Conservation (phyloP, 108 stramenopile species). For the Cyclotella kingstonii region DNA sequence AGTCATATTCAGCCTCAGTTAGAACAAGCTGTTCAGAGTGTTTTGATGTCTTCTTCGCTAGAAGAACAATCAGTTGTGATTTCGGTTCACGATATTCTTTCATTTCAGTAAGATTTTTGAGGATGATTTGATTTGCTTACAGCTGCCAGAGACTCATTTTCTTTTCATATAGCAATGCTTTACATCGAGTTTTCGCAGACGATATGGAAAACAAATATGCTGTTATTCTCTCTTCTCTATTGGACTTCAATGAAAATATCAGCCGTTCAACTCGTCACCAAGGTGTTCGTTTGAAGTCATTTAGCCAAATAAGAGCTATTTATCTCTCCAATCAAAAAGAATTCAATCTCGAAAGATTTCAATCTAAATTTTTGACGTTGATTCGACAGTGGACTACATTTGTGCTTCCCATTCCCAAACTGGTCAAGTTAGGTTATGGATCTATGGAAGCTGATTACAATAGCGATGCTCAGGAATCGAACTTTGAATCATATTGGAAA, state of each 20-base stretch:
- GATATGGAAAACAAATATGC: constrained; percentile 18
- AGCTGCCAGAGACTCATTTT: too few species aligned
- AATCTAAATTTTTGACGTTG: constrained; percentile 18
- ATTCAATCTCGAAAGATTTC: constrained; percentile 37
- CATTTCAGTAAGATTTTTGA: constrained; percentile 25
- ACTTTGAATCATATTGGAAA: constrained; percentile 1
- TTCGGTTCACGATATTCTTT: constrained; percentile 28
- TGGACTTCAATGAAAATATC: constrained; percentile 7
- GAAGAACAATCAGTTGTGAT: constrained; percentile 21
- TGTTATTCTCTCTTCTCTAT: constrained; percentile 21
- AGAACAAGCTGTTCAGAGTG: constrained; percentile 16
- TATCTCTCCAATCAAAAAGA: background rate
- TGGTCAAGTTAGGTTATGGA: constrained; percentile 35
- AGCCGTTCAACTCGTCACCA: constrained; percentile 2
- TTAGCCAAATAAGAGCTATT: constrained; percentile 18
- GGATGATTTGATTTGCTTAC: too few species aligned
- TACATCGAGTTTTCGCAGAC: constrained; percentile 18
- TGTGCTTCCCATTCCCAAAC: constrained; percentile 33
- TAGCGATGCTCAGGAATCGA: constrained; percentile 1
- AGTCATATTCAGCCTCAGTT: constrained; percentile 39
- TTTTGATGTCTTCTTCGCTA: background rate
- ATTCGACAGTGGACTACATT: constrained; percentile 35
- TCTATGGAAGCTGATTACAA: background rate
- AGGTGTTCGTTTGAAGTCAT: constrained; percentile 20
- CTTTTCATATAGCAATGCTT: constrained; percentile 18